Base-by-base conservation (phyloP, 2,329 filamentous ascomycete genomes). In the Plenodomus tracheiphilus region DNA sequence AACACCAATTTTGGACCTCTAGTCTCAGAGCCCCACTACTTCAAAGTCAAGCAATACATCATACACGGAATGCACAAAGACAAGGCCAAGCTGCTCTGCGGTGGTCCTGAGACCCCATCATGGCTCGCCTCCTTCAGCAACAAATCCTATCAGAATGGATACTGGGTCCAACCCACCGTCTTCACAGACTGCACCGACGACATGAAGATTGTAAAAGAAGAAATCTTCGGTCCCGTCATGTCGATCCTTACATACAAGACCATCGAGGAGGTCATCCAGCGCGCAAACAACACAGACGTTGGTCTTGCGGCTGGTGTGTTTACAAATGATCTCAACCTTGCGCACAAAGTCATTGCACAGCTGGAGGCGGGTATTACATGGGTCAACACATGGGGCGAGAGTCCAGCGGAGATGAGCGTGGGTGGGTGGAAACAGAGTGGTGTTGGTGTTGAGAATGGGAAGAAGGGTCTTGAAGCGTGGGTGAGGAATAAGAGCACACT, bases 301-400 rank as follows among this genome's bases (percentile, higher is more conserved):
- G 91, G 91, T 21, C 83, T 96, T 2, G 91, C 91, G 0, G 91
- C 90, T 0, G 91, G 91, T 17, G 88, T 96, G 1, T 93, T 95
- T 59, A 89, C 89, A 0, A 83, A 82, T 49, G 84, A 95, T 58
- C 72, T 96, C 43, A 87, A 89, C 60, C 68, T 81, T 40, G 91
- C 88, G 46, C 89, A 96, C 64, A 77, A 82, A 37, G 82, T 93
- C 1, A 79, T 93, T 36, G 80, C 82, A 19, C 80, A 83, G 64
- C 76, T 96, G 4, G 81, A 95, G 66, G 90, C 90, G 0, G 91
- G 91, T 28, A 96, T 96, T 64, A 95, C 89, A 1, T 96, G 91
- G 91, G 81, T 96, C 43, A 96, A 96, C 71, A 91, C 89, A 0
- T 96, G 91, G 91, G 91, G 91, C n/a, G 91, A 96, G 76, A 87